phyloP scores from a whole-genome alignment of 768 basidiomycete genomes.

The Tricholoma saponaceum region DNA sequence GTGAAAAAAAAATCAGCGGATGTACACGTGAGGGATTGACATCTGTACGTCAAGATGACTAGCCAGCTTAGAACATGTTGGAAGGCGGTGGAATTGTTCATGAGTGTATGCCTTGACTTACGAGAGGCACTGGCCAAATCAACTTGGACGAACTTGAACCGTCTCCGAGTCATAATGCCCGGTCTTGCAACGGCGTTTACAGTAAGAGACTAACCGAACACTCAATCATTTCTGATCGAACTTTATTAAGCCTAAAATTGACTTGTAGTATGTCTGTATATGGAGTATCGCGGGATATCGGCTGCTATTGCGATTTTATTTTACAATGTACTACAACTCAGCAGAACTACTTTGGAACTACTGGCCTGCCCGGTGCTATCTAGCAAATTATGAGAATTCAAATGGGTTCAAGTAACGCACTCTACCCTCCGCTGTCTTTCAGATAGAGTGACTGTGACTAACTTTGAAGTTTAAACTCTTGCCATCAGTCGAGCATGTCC shows the following conservation, averaged over 20 bases:
- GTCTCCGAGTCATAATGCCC: not conserved
- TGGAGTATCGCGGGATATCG: not conserved
- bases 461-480: not conserved
- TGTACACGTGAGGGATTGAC: not conserved
- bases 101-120: not conserved
- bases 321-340: not conserved
- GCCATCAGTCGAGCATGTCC: not conserved
- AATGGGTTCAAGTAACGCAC: not conserved
- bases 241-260: not conserved
- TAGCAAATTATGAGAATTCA: not conserved
- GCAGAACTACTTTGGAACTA: no score
- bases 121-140: not conserved
- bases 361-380: not conserved
- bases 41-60: not conserved
- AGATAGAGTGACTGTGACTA: not conserved
- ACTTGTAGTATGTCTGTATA: not conserved
- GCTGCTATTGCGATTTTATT: not conserved
- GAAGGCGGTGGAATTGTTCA: not conserved
- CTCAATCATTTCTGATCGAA: not conserved
- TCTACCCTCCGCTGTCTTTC: not conserved
- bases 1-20: not conserved
- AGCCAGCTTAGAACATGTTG: not conserved
- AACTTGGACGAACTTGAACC: not conserved
- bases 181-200: not conserved
- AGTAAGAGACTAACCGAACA: not conserved